Conservation (phyloP, 176 grass and related monocot genomes). For the Oryza glumipatula region DNA sequence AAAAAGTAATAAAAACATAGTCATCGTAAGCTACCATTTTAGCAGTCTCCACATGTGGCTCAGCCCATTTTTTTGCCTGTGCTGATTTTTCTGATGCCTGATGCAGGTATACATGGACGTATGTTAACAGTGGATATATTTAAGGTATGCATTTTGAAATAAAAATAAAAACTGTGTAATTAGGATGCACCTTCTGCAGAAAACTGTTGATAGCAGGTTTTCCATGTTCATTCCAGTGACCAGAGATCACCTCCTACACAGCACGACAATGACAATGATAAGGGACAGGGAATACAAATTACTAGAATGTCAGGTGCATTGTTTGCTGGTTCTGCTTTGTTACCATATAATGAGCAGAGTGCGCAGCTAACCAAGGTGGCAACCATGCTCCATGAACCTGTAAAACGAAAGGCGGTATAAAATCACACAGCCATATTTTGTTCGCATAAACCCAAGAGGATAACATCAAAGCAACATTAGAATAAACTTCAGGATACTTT, state of each 20-base stretch:
- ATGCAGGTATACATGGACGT: conserved; percentile 29
- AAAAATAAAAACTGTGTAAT: conserved; percentile 14
- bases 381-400: conserved; percentile 98
- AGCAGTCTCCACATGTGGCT: conserved; percentile 76
- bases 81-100: conserved; percentile 85
- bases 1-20: conserved; percentile 23
- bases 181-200: conserved; percentile 59
- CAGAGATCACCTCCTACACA: conserved; percentile 72
- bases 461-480: not conserved
- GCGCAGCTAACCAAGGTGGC: conserved; percentile 82
- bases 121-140: not conserved
- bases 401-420: not conserved
- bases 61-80: conserved; percentile 77
- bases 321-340: conserved; percentile 30
- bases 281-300: not conserved
- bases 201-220: conserved; percentile 71
- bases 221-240: conserved; percentile 76
- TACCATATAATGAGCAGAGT: conserved; percentile 60
- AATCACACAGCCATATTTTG: conserved; percentile 18
- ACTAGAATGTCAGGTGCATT: not conserved
- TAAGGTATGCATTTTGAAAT: conserved; percentile 19
- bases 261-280: not conserved
- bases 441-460: not conserved
- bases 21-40: conserved; percentile 53
- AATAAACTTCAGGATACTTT: conserved; percentile 16